Base-by-base conservation (phyloP, 2,329 filamentous ascomycete genomes). In the Trichoderma hamatum region DNA sequence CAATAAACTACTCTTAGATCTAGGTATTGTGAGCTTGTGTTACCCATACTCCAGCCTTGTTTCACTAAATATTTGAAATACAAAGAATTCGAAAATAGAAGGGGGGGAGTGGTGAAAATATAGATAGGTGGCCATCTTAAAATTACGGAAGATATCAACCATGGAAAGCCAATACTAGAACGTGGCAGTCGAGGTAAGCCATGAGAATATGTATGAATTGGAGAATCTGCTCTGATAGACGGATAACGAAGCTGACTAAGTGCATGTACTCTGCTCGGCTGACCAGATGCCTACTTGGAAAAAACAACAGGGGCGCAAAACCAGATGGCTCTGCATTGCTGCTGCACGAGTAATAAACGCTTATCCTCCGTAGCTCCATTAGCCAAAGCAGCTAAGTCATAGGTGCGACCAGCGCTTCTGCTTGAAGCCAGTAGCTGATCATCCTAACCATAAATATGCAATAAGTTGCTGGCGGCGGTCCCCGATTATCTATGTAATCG, bases 401-500 rank as follows among this genome's bases (percentile, higher is more conserved):
- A 43, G 39, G n/a, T 30, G 52, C 13, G 49, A 43, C 62, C 51
- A 65, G 49, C 55, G 61, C 61, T 34, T 56, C 39, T 66, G 26
- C 51, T 43, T 58, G 51, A 34, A 66, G 62, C 62, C 21, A 54
- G 24, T 26, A 49, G 43, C 32, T 2, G 21, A 49, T 19, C 59
- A 16, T 62, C n/a, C 7, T 63, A 30, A 39, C 62, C 52, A 56
- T 32, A 32, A 32, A 66, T 66, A 67, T 67, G 64, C 64, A 67
- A 67, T 59, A 59, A 52, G 26, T 32, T 58, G 39, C 24, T 59
- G 39, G 28, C 64, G 64, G 64, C 64, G 28, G 54, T 59, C 54
- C 43, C 64, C 64, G 54, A 67, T 28, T 58, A 67, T 67, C 64
- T 59, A 39, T 55, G 63, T 66, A 66, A 49, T 67, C 28, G 39